Evolutionary conservation across 495 filamentous ascomycete species (phyloP).

Genomic region (Chaetomium cochliodes): DNA sequence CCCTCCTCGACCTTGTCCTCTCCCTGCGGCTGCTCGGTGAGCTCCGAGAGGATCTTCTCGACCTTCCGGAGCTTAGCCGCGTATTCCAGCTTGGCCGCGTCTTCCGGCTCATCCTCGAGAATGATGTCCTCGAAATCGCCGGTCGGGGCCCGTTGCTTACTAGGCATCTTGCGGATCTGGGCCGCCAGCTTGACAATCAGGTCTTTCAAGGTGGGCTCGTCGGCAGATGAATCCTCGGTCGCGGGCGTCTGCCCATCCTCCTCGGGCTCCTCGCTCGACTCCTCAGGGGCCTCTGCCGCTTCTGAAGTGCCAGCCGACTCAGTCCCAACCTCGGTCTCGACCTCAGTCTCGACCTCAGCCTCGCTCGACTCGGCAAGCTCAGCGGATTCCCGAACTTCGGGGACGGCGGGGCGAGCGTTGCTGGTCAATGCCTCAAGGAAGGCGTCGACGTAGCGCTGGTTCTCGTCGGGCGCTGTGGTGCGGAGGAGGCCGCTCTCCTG

Average conservation of each 20-base stretch:
- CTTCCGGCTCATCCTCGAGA: slow-evolving; percentile 15
- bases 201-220: slow-evolving; percentile 31
- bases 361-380: slow-evolving; percentile 14
- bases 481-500: slow-evolving; percentile 45
- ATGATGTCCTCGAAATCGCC: slow-evolving; percentile 6
- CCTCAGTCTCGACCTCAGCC: neutral
- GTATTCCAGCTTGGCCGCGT: no score
- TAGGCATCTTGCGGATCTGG: slow-evolving; percentile 14
- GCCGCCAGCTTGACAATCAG: slow-evolving; percentile 31
- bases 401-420: slow-evolving; percentile 1
- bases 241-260: slow-evolving; percentile 17
- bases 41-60: slow-evolving; percentile 41
- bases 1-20: neutral
- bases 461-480: slow-evolving; percentile 37
- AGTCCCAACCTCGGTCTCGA: slow-evolving; percentile 10
- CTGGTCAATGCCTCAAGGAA: slow-evolving; percentile 43
- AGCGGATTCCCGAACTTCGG: slow-evolving; percentile 10
- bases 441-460: slow-evolving; percentile 40
- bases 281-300: neutral
- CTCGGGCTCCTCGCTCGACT: slow-evolving; percentile 21
- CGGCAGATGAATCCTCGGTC: slow-evolving; percentile 12
- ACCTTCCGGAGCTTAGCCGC: slow-evolving; percentile 43
- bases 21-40: slow-evolving; percentile 33
- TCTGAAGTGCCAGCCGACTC: neutral
- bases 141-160: slow-evolving; percentile 4